These are phyloP conservation scores for Echinochloa phyllopogon DNA, from an alignment of 176 grass and related monocot genomes.

Conservation along the genomic window DNA sequence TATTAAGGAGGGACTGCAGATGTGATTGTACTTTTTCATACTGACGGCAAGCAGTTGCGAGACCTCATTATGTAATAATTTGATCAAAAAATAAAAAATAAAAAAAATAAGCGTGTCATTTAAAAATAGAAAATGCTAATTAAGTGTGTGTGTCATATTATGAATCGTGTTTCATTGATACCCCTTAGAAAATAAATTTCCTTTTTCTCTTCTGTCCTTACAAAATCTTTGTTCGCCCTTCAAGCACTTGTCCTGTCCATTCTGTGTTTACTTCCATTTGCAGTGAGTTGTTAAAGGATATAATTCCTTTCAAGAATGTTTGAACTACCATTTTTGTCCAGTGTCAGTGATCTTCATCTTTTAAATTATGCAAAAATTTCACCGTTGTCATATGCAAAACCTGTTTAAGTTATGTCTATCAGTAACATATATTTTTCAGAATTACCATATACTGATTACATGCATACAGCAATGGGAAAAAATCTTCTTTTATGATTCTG, in stretches of 20 bases:
- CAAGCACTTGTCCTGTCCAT: background rate
- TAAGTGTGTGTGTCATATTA: background rate
- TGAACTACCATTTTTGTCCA: background rate
- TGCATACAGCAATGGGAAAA: constrained; percentile 3
- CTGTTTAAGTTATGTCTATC: background rate
- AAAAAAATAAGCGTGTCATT: background rate
- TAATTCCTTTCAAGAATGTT: background rate
- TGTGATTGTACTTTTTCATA: background rate
- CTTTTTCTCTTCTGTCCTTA: background rate
- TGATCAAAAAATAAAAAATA: background rate
- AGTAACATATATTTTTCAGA: background rate
- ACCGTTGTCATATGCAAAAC: background rate
- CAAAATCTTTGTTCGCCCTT: background rate
- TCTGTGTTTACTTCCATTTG: background rate
- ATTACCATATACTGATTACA: background rate
- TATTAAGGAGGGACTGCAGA: background rate
- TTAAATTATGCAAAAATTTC: background rate
- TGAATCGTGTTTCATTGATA: background rate
- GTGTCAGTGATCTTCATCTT: background rate
- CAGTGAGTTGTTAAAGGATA: background rate
- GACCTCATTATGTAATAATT: constrained; percentile 12
- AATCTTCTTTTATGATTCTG: background rate
- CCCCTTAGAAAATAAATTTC: background rate
- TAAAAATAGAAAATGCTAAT: background rate
- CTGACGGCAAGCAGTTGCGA: background rate